Evolutionary conservation across 169 alveolate species (phyloP).

Genomic region (Babesia bigemina): DNA sequence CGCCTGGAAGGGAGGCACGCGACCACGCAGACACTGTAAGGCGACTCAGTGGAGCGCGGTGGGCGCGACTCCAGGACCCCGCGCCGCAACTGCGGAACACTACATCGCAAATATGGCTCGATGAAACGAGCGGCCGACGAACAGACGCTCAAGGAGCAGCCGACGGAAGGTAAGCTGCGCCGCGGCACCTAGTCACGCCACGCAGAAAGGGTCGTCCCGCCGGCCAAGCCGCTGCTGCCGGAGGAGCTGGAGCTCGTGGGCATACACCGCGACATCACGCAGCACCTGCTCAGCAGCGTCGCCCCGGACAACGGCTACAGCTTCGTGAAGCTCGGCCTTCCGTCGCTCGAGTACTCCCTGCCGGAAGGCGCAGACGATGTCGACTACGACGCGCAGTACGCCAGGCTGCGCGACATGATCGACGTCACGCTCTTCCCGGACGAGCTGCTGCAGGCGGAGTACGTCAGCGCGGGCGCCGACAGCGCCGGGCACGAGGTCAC

Average conservation of each 20-base stretch:
- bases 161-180: constrained; percentile 18
- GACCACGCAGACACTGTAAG: background rate
- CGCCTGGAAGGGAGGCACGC: background rate
- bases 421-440: constrained; percentile 46
- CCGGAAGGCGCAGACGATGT: constrained; percentile 14
- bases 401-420: constrained; percentile 11
- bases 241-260: constrained; percentile 47
- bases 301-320: constrained; percentile 6
- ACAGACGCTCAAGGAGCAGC: constrained; percentile 28
- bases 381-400: constrained; percentile 28
- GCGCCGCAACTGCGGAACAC: background rate
- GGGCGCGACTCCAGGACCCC: background rate
- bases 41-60: background rate
- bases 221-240: constrained; percentile 43
- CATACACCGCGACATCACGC: constrained; percentile 45
- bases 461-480: constrained; percentile 6
- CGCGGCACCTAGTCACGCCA: background rate
- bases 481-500: background rate
- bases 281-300: constrained; percentile 42
- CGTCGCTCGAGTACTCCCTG: constrained; percentile 6
- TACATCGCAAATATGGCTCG: background rate
- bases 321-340: constrained; percentile 26
- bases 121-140: constrained; percentile 24
- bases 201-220: constrained; percentile 38
- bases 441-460: constrained; percentile 47